phyloP scores from a whole-genome alignment of 257 asterid genomes.

The Solanum lignicaule region DNA sequence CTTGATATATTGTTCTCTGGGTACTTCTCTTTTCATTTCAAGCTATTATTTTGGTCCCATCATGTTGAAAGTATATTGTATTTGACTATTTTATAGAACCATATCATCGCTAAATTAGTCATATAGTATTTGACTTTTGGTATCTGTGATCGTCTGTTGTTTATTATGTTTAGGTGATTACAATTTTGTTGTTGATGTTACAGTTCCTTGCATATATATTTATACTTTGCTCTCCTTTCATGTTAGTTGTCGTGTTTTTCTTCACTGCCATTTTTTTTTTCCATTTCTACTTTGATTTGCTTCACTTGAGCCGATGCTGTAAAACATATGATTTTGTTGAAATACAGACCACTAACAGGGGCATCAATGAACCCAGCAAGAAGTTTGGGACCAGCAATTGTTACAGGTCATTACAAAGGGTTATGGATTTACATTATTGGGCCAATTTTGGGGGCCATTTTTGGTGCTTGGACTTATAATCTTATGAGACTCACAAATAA shows the following conservation, averaged over 20 bases:
- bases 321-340: neutral
- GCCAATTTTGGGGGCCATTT: constrained; percentile 18
- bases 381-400: constrained; percentile 33
- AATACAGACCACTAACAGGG: constrained; percentile 24
- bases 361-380: constrained; percentile 41
- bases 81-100: neutral
- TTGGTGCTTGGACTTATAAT: constrained; percentile 24
- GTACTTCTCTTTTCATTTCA: neutral
- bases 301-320: neutral
- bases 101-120: neutral
- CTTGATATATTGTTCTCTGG: constrained; percentile 18
- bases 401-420: constrained; percentile 12
- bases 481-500: constrained; percentile 3
- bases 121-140: neutral
- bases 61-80: neutral
- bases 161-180: neutral
- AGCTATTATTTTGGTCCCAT: neutral
- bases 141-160: neutral
- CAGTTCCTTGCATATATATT: too few species aligned
- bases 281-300: neutral
- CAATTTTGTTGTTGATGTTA: too few species aligned
- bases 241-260: too few species aligned
- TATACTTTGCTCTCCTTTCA: too few species aligned
- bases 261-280: too few species aligned
- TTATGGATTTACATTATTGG: constrained; percentile 27